Evolutionary conservation across 306 rosid species (phyloP), one percentile per base, ranked within the genome.

Genomic region (Quercus variabilis): DNA sequence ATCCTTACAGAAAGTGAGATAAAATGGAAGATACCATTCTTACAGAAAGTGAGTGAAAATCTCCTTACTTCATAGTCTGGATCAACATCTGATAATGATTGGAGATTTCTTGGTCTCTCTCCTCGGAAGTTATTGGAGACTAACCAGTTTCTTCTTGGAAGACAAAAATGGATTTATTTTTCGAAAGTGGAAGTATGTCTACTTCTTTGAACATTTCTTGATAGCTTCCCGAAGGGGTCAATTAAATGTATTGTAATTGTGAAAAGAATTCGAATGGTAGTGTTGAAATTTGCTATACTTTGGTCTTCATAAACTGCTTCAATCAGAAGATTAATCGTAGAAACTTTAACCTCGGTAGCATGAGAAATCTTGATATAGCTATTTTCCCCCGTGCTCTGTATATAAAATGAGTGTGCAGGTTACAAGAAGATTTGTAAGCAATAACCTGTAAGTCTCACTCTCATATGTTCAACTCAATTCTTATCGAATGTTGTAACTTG

Each of bases 1-100:
- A 90, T 88, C 90, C 91, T 62, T 90, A 88, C 58, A 63, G 79
- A 56, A 81, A 76, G 73, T 83, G 81, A 87, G 35, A 63, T 33
- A 49, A 56, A 56, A 20, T 5, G 11, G 4, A 56, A 56, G 23
- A 5, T 56, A 19, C 1, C 54, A 12, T 12, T 13, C 54, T 49
- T 49, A 12, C 54, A 49, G 54, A 49, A 49, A 49, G 10, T 63
- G 69, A 58, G 17, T 20, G 3, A 30, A 33, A 65, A 33, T 31
- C 51, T 67, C 71, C 46, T 5, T 8, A 19, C 49, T 67, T 67
- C 49, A 31, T 64, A 15, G 15, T 31, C 10, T 65, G 33, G 13
- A 65, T 33, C 49, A 19, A 18, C 51, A 31, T 67, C 71, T 67
- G 35, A 19, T 67, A 46, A 31, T 3, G 14, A 67, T 33, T 3